Conservation (phyloP, 2,329 filamentous ascomycete species). For the Phaeosphaeria sp. region DNA sequence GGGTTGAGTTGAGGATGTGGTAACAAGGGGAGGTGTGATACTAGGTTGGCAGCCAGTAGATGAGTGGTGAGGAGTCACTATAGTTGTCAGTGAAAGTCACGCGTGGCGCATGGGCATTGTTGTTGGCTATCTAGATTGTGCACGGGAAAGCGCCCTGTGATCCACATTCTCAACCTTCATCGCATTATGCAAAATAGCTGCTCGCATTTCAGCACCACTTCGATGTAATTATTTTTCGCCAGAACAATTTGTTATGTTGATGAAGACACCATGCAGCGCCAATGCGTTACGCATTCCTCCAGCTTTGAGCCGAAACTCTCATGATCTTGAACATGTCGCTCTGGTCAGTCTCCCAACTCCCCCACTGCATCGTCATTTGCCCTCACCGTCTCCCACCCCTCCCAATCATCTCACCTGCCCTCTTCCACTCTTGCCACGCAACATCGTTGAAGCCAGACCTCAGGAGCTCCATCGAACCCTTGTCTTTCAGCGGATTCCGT, state of each 20-base stretch:
- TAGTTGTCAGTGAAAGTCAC: neutral
- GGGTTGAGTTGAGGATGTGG: neutral
- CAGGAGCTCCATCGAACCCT: slow-evolving; percentile 4
- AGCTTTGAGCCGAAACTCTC: no score
- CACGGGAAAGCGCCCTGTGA: neutral
- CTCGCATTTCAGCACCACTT: no score
- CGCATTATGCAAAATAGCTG: no score
- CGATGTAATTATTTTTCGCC: no score
- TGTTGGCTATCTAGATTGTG: no score
- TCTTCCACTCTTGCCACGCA: neutral
- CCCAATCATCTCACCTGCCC: neutral
- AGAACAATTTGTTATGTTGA: no score
- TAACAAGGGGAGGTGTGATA: neutral
- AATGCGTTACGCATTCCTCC: no score
- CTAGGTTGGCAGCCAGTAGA: neutral
- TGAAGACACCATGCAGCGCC: no score
- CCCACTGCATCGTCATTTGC: neutral
- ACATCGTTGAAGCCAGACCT: slow-evolving; percentile 8
- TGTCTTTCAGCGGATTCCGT: slow-evolving; percentile 6
- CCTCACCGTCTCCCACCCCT: neutral
- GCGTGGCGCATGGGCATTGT: no score
- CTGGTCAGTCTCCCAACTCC: neutral
- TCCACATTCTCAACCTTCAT: no score
- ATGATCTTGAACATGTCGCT: no score
- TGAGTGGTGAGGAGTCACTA: neutral